phyloP scores from a whole-genome alignment of 345 rosid genomes.

The Eucalyptus tenuipes region DNA sequence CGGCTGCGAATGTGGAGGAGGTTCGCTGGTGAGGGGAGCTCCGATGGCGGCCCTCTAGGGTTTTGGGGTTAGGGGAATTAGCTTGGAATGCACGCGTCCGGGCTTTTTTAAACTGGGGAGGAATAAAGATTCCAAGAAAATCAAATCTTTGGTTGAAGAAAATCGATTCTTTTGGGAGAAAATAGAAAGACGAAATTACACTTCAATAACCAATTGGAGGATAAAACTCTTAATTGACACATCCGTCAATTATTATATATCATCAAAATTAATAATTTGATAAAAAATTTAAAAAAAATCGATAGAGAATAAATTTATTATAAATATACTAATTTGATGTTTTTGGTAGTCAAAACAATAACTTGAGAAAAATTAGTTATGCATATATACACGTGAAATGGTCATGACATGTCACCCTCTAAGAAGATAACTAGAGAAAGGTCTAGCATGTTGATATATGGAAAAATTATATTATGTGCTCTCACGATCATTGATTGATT shows the following conservation, averaged over 20 bases:
- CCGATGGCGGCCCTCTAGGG: not conserved
- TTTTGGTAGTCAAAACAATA: no score
- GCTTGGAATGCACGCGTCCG: not conserved
- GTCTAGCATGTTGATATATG: not conserved
- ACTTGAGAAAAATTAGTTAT: no score
- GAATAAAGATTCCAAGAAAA: not conserved
- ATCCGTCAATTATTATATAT: no score
- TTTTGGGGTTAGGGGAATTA: not conserved
- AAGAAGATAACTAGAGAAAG: not conserved
- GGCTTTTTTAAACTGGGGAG: not conserved
- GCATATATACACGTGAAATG: not conserved
- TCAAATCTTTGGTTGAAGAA: not conserved
- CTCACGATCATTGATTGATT: not conserved
- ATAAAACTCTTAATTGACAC: no score
- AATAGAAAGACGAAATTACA: no score
- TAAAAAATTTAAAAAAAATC: no score
- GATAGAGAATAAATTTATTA: no score
- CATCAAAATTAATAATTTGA: no score
- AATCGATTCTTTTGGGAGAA: not conserved
- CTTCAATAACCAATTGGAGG: not conserved
- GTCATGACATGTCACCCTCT: not conserved
- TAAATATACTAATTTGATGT: fast-evolving
- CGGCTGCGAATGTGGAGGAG: not conserved
- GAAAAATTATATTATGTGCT: not conserved
- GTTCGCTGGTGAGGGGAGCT: not conserved